phyloP scores from a whole-genome alignment of 345 rosid genomes.

The Aquilaria sinensis region DNA sequence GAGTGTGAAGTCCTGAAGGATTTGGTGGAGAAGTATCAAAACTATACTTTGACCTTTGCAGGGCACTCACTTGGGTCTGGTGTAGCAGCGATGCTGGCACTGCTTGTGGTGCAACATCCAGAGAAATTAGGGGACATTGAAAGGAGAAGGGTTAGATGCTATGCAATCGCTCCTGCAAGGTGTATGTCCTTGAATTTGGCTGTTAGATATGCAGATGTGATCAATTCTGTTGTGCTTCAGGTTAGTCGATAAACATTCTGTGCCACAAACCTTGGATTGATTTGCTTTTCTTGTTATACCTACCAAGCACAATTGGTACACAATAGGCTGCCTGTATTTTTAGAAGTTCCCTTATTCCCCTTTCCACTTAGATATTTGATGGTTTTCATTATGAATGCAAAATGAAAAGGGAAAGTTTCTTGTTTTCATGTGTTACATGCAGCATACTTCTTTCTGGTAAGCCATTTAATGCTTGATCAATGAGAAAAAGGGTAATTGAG shows the following conservation, averaged over 20 bases:
- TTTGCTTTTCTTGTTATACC: not conserved
- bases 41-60: conserved; percentile 74
- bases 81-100: conserved; percentile 78
- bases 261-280: not conserved
- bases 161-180: conserved; percentile 95
- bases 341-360: too few species aligned
- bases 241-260: conserved; percentile 26
- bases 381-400: too few species aligned
- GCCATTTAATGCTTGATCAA: too few species aligned
- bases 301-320: too few species aligned
- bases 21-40: conserved; percentile 55
- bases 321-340: too few species aligned
- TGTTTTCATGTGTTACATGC: too few species aligned
- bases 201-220: conserved; percentile 89
- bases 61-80: conserved; percentile 98
- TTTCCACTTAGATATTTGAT: too few species aligned
- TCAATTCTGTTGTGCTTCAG: conserved; percentile 96
- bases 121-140: conserved; percentile 67
- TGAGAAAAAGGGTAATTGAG: too few species aligned
- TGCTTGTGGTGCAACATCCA: conserved; percentile 53
- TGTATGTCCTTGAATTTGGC: conserved; percentile 96
- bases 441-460: too few species aligned
- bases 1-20: conserved; percentile 70
- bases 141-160: conserved; percentile 81
- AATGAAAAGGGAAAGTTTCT: too few species aligned